Conservation (phyloP, 129 eudicot species). For the Smallanthus sonchifolius region DNA sequence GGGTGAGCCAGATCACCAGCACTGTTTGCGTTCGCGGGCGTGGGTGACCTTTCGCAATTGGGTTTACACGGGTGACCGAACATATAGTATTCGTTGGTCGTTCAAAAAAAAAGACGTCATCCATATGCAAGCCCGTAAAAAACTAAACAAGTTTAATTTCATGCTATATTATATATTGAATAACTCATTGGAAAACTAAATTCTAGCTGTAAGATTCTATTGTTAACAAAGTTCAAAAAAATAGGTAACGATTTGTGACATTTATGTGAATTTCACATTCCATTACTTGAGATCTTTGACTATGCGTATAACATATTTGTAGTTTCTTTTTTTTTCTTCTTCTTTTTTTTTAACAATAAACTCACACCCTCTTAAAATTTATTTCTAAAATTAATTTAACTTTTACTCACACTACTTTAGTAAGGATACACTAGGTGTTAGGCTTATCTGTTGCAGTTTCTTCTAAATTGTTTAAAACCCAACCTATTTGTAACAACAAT, state of each 20-base stretch:
- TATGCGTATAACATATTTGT: slow-evolving; percentile 9
- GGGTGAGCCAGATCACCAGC: no score
- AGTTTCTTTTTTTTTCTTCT: neutral
- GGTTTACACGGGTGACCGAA: no score
- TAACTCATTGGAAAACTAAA: neutral
- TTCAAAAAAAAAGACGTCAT: neutral
- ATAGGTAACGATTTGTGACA: slow-evolving; percentile 14
- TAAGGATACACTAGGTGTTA: no score
- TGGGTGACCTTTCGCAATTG: no score
- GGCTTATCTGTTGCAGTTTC: no score
- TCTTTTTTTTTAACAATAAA: no score
- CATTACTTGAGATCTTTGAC: neutral
- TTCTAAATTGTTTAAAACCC: no score
- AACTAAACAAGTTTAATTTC: neutral
- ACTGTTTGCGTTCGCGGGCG: no score
- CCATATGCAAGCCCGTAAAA: neutral
- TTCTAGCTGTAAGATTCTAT: neutral
- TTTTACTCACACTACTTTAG: no score
- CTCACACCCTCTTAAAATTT: no score
- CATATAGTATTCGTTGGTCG: no score
- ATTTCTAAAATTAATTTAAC: no score
- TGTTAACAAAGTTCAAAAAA: slow-evolving; percentile 7
- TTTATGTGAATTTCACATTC: neutral
- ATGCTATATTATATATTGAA: neutral
- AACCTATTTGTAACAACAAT: neutral